Evolutionary conservation across 495 filamentous ascomycete genomes (phyloP), one percentile per base, ranked within the genome.

Genomic region (Lasiosphaeria ovina): DNA sequence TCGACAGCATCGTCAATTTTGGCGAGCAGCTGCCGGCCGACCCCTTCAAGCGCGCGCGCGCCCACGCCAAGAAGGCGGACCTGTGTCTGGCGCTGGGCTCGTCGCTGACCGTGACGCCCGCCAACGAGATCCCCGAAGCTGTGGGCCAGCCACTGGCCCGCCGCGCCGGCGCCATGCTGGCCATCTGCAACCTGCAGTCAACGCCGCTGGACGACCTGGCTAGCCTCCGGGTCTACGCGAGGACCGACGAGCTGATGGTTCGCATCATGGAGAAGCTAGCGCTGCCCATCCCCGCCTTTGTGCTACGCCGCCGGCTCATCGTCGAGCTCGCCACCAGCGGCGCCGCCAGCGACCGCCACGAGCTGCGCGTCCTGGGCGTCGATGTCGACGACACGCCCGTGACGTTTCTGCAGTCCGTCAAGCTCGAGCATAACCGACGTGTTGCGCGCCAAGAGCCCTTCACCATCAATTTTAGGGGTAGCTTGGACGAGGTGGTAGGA

Each of bases 1-100:
- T 68, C 31, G 78, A 80, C 56, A 80, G 57, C 57, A 78, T 79
- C 62, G 69, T 78, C 63, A 77, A 79, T 57, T 79, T 80, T 58
- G 69, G 67, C 59, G 77, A 79, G 59, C 17, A 45, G 8, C 67
- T 80, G 3, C 63, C 59, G 3, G 68, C 52, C 14, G 59, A 70
- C n/a, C 53, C 70, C 9, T 62, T 77, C n/a, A 49, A 61, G 38
- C 65, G 55, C 6, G 76, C 78, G 6, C 59, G 59, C 31, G 52
- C 67, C 3, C 65, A 81, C 51, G 75, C 69, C 42, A 59, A 69
- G 33, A 72, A 76, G 54, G 71, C 76, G 31, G 76, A 80, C 52
- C 59, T 79, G 0, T 79, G 74, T 49, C 69, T 79, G 7, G 76
- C 76, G 3, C 63, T 81, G 0, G 76, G 79, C 0, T 78, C 76